A percentile compares a stretch with the other conserved stretches of the same genome.
These are phyloP conservation scores for Sporothrix luriei DNA, from an alignment of 2,329 filamentous ascomycete genomes.

Conservation along the genomic window DNA sequence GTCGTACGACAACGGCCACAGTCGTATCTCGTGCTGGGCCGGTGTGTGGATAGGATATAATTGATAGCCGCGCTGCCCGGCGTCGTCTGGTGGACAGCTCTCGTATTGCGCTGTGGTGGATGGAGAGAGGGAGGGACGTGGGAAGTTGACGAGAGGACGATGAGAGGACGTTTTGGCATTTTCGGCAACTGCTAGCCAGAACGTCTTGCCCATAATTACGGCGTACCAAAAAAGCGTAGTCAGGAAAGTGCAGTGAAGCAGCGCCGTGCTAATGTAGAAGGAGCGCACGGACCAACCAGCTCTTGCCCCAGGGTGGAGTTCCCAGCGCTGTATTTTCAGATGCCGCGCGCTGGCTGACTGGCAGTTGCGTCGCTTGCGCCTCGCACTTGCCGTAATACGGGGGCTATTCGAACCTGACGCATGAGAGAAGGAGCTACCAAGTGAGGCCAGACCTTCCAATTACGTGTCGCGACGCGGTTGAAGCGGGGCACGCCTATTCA, in stretches of 20 bases:
- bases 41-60: not conserved
- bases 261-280: slow-evolving; percentile 19
- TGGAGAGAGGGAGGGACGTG: not conserved
- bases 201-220: not conserved
- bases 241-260: slow-evolving; percentile 14
- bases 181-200: too few species aligned
- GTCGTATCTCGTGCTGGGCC: not conserved
- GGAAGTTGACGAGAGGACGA: not conserved
- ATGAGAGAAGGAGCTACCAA: slow-evolving; percentile 17
- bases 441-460: not conserved
- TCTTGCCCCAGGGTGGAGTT: not conserved
- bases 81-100: not conserved
- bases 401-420: too few species aligned
- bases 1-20: not conserved
- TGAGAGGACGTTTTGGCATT: too few species aligned
- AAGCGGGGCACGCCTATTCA: slow-evolving; percentile 8
- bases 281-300: slow-evolving; percentile 28
- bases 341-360: too few species aligned
- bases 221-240: slow-evolving; percentile 13
- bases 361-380: slow-evolving; percentile 11
- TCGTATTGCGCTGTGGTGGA: not conserved
- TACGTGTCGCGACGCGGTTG: slow-evolving; percentile 18
- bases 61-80: not conserved
- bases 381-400: not conserved
- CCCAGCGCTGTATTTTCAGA: slow-evolving; percentile 5